These are phyloP conservation scores for Didymella pinodella DNA, from an alignment of 2,329 filamentous ascomycete species.

Conservation along the genomic window DNA sequence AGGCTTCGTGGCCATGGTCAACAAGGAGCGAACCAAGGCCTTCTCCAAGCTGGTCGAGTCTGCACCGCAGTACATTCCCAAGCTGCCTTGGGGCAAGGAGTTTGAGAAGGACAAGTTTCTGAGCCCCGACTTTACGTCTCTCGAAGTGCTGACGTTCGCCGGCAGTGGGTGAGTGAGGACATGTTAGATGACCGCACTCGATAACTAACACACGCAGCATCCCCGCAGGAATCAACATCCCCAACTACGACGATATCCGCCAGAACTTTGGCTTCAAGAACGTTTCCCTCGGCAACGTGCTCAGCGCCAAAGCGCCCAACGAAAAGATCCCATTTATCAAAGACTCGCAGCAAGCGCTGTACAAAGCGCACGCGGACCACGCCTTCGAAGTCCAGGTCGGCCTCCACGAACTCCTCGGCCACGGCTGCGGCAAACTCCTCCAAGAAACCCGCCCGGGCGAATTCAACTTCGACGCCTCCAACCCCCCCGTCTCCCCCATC, in stretches of 20 bases:
- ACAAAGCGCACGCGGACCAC: conserved; percentile 81
- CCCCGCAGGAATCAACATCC: conserved; percentile 66
- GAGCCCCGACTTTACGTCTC: conserved; percentile 92
- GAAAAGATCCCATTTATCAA: conserved; percentile 92
- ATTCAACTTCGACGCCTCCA: conserved; percentile 87
- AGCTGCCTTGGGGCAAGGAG: conserved; percentile 84
- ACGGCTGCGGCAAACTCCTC: conserved; percentile 91
- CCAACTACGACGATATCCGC: conserved; percentile 70
- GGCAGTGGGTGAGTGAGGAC: conserved; percentile 57
- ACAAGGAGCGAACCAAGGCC: conserved; percentile 86
- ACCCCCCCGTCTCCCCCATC: conserved; percentile 82
- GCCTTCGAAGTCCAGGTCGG: conserved; percentile 97
- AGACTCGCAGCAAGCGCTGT: conserved; percentile 78
- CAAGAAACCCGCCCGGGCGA: conserved; percentile 83
- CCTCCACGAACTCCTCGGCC: conserved; percentile 86
- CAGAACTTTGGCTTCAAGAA: conserved; percentile 91
- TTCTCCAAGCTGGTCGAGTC: conserved; percentile 85
- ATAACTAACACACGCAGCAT: conserved; percentile 49
- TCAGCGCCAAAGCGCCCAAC: conserved; percentile 88
- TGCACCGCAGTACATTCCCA: conserved; percentile 83
- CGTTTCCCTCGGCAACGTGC: conserved; percentile 89
- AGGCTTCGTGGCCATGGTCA: conserved; percentile 70
- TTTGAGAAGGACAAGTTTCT: conserved; percentile 98
- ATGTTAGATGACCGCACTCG: not conserved
- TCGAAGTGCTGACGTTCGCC: conserved; percentile 87